Evolutionary conservation across 164 flowering plant genomes (phyloP), one percentile per base, ranked within the genome.

Genomic region (Vitis rotundifolia): DNA sequence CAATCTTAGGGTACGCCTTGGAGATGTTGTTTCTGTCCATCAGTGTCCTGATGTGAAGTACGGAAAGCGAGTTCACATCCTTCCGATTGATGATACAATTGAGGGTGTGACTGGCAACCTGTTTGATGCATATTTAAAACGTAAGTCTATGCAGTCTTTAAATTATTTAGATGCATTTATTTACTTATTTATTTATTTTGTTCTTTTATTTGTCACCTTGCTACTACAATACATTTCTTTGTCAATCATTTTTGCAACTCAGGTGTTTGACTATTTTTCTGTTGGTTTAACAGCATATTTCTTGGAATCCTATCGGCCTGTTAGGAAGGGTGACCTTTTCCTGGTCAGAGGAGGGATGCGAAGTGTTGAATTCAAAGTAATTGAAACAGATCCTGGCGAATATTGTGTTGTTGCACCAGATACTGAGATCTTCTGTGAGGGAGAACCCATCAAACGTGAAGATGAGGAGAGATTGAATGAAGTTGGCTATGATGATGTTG

Each of bases 401-500:
- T 88, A 88, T 61, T 88, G 90, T 80, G 77, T 88, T 72, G 87
- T 88, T 64, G 85, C 90, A 16, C 89, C 92, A 12, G 90, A 88
- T 65, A 86, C 92, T 16, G 89, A 86, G 77, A 83, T 88, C 49
- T 86, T 85, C 73, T 86, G 89, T 63, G 92, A 88, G 62, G 90
- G 92, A 18, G 90, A 88, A 49, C 90, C 92, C 11, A 61, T 87
- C 18, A 87, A 76, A 62, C 82, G 92, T 11, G 92, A 88, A 63
- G 92, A 87, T 61, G 90, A 88, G 72, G 86, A 88, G 68, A 76
- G 80, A 75, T 67, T 86, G 47, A 78, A 85, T 70, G 90, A 88
- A 64, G 88, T 87, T 48, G 90, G 90, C 8, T 88, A 88, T 81
- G 90, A 88, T 68, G 93, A 88, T 80, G 88, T 87, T 71, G 92